Evolutionary conservation across 1,139 yeast genomes (phyloP).

Genomic region (Casaregolazyma lundiana): DNA sequence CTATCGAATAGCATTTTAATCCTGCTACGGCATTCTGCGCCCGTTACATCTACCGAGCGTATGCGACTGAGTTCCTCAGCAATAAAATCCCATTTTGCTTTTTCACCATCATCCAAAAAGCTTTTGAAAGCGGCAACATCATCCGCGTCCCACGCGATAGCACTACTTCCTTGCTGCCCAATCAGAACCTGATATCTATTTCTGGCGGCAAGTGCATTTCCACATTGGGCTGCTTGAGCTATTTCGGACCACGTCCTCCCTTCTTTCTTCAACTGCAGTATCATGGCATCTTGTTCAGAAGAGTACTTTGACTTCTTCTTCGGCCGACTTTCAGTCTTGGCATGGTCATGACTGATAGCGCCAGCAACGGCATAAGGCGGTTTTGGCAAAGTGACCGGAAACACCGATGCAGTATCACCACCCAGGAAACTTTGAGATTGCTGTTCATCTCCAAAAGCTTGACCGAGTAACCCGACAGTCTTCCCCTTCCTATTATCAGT

Average conservation of each 20-base stretch:
- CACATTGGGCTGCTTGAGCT: conserved; percentile 62
- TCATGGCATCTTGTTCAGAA: conserved; percentile 62
- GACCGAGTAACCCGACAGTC: conserved; percentile 4
- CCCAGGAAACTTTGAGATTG: neutral
- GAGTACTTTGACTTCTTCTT: conserved; percentile 64
- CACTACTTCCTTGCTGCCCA: conserved; percentile 79
- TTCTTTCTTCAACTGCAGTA: conserved; percentile 54
- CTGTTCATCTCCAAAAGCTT: conserved; percentile 3
- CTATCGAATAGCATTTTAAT: conserved; percentile 50
- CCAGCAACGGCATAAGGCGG: conserved; percentile 33
- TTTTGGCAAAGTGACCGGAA: conserved; percentile 30
- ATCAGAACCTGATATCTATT: conserved; percentile 76
- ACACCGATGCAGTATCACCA: conserved; percentile 15
- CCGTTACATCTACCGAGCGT: conserved; percentile 52
- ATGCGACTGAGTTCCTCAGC: conserved; percentile 58
- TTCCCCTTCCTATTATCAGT: conserved; percentile 3
- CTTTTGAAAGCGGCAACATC: conserved; percentile 51
- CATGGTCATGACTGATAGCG: conserved; percentile 33
- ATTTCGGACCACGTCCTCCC: conserved; percentile 75
- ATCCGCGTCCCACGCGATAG: conserved; percentile 57
- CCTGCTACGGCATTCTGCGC: conserved; percentile 53
- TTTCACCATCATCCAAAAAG: conserved; percentile 62
- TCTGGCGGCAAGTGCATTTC: conserved; percentile 67
- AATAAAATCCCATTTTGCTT: conserved; percentile 65
- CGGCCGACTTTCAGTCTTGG: conserved; percentile 45